A percentile compares a stretch with the other conserved stretches of the same genome.
Evolutionary conservation across 768 basidiomycete species (phyloP).

Genomic region (Naganishia kalamii): DNA sequence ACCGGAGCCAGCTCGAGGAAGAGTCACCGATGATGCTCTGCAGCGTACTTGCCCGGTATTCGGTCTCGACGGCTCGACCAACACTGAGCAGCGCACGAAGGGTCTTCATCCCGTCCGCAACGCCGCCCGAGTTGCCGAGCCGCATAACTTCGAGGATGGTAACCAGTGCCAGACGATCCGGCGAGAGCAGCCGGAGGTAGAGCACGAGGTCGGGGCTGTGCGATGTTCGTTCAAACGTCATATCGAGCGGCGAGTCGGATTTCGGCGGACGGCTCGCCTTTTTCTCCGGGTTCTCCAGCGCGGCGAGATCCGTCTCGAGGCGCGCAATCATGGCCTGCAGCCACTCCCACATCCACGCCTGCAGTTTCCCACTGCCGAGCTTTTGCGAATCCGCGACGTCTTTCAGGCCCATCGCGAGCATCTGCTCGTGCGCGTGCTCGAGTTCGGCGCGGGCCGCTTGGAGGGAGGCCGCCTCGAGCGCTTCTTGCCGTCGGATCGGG

Average conservation of each 20-base stretch:
- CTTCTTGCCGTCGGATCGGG: constrained; percentile 34
- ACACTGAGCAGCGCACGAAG: constrained; percentile 70
- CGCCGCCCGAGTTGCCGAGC: constrained; percentile 62
- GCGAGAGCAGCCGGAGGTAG: constrained; percentile 67
- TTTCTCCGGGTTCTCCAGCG: constrained; percentile 18
- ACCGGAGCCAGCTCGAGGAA: constrained; percentile 1
- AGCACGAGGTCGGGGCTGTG: constrained; percentile 53
- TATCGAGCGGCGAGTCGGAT: constrained; percentile 14
- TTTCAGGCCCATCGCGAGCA: constrained; percentile 16
- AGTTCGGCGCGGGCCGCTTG: constrained; percentile 39
- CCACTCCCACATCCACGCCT: constrained; percentile 42
- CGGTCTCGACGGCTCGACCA: constrained; percentile 78
- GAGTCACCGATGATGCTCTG: constrained; percentile 48
- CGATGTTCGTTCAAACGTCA: constrained; percentile 21
- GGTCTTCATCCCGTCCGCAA: constrained; percentile 82
- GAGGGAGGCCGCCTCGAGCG: constrained; percentile 37
- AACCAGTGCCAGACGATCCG: constrained; percentile 75
- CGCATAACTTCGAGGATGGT: constrained; percentile 86
- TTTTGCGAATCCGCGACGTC: constrained; percentile 23
- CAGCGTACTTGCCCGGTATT: constrained; percentile 75
- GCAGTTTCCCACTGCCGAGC: constrained; percentile 32
- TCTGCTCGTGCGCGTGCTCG: constrained; percentile 31
- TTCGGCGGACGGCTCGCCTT: constrained; percentile 12
- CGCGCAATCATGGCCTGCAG: constrained; percentile 28
- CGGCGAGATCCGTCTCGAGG: constrained; percentile 27